These are phyloP conservation scores for Nemania sp. DNA, from an alignment of 2,329 filamentous ascomycete genomes.

Conservation along the genomic window DNA sequence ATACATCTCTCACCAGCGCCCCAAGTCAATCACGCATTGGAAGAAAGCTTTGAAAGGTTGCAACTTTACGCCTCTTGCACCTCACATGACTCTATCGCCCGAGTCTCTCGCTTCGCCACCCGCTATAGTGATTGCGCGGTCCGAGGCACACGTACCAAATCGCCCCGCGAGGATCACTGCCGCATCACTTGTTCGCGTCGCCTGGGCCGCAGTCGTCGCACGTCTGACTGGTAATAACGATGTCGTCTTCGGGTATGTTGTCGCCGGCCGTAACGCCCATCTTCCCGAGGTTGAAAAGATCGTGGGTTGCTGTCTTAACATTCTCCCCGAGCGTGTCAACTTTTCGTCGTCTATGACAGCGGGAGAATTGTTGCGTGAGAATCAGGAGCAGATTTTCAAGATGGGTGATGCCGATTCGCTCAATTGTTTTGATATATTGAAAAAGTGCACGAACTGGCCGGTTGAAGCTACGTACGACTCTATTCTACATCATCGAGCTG, in stretches of 20 bases:
- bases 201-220: constrained; percentile 6
- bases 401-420: constrained; percentile 11
- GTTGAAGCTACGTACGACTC: constrained; percentile 4
- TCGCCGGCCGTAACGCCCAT: constrained; percentile 9
- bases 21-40: constrained; percentile 3
- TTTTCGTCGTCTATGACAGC: background rate
- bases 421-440: constrained; percentile 1
- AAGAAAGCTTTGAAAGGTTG: constrained; percentile 3
- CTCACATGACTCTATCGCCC: background rate
- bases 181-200: constrained; percentile 3
- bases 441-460: constrained; percentile 10
- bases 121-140: background rate
- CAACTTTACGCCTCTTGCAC: background rate
- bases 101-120: background rate
- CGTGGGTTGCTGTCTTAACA: constrained; percentile 12
- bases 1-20: constrained; percentile 1
- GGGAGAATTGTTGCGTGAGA: background rate
- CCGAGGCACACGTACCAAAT: constrained; percentile 1
- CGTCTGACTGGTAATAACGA: background rate
- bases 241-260: constrained; percentile 6
- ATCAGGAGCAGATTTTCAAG: constrained; percentile 4
- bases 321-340: constrained; percentile 7
- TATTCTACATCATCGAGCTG: constrained; percentile 9
- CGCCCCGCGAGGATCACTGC: constrained; percentile 7
- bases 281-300: constrained; percentile 5